Conservation (phyloP, 352 stramenopile species). For the Peronospora belbahrii region DNA sequence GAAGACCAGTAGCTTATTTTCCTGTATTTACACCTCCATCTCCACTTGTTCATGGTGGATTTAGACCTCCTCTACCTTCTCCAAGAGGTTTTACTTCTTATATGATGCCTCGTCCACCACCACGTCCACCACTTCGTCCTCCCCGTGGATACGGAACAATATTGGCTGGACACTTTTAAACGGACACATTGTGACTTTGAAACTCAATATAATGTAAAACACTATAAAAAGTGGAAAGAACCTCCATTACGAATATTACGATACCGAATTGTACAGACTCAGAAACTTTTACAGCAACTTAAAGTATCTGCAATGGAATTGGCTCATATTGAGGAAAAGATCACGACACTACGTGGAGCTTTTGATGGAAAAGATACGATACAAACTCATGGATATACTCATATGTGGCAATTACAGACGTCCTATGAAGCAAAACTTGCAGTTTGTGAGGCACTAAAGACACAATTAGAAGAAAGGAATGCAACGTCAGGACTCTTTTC, state of each 20-base stretch:
- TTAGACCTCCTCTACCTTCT: neutral
- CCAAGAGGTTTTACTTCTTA: neutral
- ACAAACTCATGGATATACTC: no score
- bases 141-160: conserved; percentile 15
- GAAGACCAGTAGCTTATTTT: no score
- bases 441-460: conserved; percentile 21
- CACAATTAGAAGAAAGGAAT: conserved; percentile 20
- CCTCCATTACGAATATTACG: conserved; percentile 20
- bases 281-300: conserved; percentile 15
- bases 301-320: conserved; percentile 16
- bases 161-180: conserved; percentile 25
- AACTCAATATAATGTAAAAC: no score
- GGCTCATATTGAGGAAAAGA: conserved; percentile 16
- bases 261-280: conserved; percentile 11
- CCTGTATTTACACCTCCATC: no score
- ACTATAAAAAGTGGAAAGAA: neutral
- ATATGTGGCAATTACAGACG: no score
- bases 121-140: conserved; percentile 2
- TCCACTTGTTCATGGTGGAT: no score
- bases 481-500: conserved; percentile 16
- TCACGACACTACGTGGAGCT: neutral
- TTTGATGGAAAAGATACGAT: neutral
- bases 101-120: conserved; percentile 7
- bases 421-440: no score
- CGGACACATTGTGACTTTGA: conserved; percentile 11